These are phyloP conservation scores for Irpex sp. DNA, from an alignment of 1,284 basidiomycete species.

Conservation along the genomic window DNA sequence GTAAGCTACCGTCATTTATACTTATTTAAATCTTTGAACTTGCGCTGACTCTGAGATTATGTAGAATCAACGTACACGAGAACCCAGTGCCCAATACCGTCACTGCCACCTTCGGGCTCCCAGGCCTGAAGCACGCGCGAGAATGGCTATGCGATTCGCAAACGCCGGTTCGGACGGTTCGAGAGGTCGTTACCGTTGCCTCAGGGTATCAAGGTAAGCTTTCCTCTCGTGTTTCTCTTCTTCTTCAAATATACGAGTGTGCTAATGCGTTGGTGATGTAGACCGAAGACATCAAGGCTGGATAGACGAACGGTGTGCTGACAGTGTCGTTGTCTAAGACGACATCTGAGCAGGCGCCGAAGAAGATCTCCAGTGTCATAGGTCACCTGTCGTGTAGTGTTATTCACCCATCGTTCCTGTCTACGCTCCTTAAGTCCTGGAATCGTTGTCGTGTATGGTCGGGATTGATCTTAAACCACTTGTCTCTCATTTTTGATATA, in stretches of 20 bases:
- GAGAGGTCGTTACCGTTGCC: constrained; percentile 52
- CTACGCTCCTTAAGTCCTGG: too few species aligned
- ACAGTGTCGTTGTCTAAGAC: too few species aligned
- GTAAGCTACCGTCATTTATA: constrained; percentile 8
- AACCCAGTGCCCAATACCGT: constrained; percentile 44
- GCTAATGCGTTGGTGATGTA: neutral
- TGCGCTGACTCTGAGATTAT: neutral
- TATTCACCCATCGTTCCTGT: too few species aligned
- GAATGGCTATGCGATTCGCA: constrained; percentile 51
- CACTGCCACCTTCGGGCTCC: constrained; percentile 56
- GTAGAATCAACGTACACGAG: constrained; percentile 58
- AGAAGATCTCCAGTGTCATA: too few species aligned
- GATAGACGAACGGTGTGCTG: too few species aligned
- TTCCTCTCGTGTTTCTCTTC: neutral
- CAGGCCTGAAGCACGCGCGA: constrained; percentile 50
- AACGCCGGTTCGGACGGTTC: constrained; percentile 52
- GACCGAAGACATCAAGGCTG: too few species aligned
- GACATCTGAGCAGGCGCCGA: too few species aligned
- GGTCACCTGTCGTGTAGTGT: too few species aligned
- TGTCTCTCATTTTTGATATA: too few species aligned
- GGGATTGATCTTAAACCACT: neutral
- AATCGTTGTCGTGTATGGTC: too few species aligned
- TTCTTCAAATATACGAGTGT: neutral
- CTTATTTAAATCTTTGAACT: neutral
- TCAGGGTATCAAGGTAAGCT: constrained; percentile 29